These are phyloP conservation scores for Lactifluus piperatus DNA, from an alignment of 768 basidiomycete species.

Conservation along the genomic window DNA sequence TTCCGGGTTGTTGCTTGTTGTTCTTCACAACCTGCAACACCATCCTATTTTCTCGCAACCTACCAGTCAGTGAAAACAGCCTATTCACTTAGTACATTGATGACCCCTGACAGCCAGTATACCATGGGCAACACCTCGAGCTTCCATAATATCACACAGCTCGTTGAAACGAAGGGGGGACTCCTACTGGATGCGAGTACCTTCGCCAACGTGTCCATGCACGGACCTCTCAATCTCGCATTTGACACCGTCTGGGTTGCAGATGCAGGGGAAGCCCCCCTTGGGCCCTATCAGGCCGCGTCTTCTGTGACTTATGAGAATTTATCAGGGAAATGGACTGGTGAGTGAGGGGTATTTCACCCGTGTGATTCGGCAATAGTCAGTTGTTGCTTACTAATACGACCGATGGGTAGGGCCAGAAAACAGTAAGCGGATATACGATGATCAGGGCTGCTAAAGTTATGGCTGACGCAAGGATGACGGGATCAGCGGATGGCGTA, in stretches of 20 bases:
- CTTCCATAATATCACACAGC: conserved; percentile 1
- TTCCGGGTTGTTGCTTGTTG: not conserved
- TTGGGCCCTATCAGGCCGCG: conserved; percentile 4
- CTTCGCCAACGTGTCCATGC: not conserved
- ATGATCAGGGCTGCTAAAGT: not conserved
- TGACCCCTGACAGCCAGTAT: not conserved
- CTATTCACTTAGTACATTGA: not conserved
- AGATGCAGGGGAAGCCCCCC: not conserved
- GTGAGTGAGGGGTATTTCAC: not conserved
- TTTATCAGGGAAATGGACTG: conserved; percentile 7
- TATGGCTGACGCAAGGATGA: conserved; percentile 1
- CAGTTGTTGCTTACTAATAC: not conserved
- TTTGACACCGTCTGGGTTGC: conserved; percentile 8
- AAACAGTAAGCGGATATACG: not conserved
- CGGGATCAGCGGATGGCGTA: not conserved
- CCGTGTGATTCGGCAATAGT: too few relatives aligned
- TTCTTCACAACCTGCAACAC: not conserved
- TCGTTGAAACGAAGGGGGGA: conserved; percentile 1
- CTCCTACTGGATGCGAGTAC: conserved; percentile 8
- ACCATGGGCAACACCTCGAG: conserved; percentile 5
- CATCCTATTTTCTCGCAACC: not conserved
- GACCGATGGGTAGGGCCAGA: conserved; percentile 5
- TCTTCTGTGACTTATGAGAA: not conserved
- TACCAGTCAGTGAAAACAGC: not conserved
- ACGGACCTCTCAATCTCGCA: not conserved